A percentile compares a stretch with the other conserved stretches of the same genome.
Conservation (phyloP, 2,329 filamentous ascomycete genomes). For the Aureobasidium sp. region DNA sequence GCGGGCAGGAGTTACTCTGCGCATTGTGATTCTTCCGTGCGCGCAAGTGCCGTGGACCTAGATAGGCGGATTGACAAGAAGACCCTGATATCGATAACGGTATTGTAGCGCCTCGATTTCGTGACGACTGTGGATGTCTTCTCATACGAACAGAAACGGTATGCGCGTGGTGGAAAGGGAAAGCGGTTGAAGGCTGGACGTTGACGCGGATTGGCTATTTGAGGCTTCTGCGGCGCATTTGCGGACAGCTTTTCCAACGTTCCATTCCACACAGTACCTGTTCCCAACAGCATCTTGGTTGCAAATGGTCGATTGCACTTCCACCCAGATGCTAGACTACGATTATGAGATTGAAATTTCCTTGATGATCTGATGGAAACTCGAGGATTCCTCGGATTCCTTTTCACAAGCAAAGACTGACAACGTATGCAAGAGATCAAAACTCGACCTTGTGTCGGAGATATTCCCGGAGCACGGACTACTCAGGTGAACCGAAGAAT, state of each 20-base stretch:
- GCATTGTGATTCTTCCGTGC: not conserved
- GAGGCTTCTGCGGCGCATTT: not conserved
- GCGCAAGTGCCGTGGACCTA: not conserved
- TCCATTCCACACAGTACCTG: too few relatives aligned
- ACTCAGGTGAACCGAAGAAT: not conserved
- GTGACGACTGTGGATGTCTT: slow-evolving; percentile 11
- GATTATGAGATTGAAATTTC: not conserved
- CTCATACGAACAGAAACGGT: not conserved
- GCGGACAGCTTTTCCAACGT: not conserved
- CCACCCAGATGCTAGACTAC: not conserved
- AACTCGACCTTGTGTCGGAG: not conserved
- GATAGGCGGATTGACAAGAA: not conserved
- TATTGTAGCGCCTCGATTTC: not conserved
- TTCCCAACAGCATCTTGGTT: not conserved
- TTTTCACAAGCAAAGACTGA: not conserved
- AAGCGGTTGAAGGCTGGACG: not conserved
- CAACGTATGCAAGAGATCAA: not conserved
- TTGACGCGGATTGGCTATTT: not conserved
- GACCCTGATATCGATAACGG: slow-evolving; percentile 7
- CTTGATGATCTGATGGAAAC: too few relatives aligned
- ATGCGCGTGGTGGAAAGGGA: not conserved
- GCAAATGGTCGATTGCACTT: not conserved
- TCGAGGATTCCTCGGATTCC: too few relatives aligned
- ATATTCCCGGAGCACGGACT: not conserved
- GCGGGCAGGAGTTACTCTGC: not conserved